Percentiles rank a stretch among this genome's conserved stretches.
These are phyloP conservation scores for Pyricularia pennisetigena DNA, from an alignment of 2,329 filamentous ascomycete species.

Conservation along the genomic window DNA sequence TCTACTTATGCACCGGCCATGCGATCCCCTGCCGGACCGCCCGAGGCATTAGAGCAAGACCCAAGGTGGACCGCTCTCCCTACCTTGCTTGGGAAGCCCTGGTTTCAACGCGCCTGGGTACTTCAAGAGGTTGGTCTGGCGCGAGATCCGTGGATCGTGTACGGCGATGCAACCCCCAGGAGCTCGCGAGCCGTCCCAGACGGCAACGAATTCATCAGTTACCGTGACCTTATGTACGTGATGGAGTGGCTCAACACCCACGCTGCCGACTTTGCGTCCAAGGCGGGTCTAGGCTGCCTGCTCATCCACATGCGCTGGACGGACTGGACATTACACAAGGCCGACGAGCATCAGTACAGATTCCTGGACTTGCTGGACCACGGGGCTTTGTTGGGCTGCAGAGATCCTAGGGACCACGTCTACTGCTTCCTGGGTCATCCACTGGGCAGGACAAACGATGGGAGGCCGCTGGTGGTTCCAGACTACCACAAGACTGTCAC, in stretches of 20 bases:
- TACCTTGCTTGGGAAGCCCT: not conserved
- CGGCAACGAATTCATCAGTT: not conserved
- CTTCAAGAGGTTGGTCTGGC: not conserved
- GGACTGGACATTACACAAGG: not conserved
- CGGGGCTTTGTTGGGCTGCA: not conserved
- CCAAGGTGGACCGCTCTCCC: not conserved
- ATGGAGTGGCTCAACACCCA: not conserved
- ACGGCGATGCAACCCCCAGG: not conserved
- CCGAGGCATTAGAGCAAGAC: not conserved
- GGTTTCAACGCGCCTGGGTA: constrained; percentile 2
- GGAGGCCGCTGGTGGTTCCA: not conserved
- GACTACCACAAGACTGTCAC: not conserved
- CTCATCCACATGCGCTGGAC: not conserved
- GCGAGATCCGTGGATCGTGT: not conserved
- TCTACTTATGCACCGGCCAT: not conserved
- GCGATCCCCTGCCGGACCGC: not conserved
- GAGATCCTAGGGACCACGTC: constrained; percentile 2
- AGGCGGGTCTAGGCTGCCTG: not conserved
- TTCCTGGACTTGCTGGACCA: constrained; percentile 1
- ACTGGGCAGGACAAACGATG: not conserved
- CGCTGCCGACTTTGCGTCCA: not conserved
- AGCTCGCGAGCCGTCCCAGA: not conserved
- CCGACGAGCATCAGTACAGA: not conserved
- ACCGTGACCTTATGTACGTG: not conserved
- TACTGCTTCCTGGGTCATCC: constrained; percentile 1